Percentiles rank a stretch among this genome's conserved stretches.
phyloP scores from a whole-genome alignment of 2,329 filamentous ascomycete species.

The Diplodia scrobiculata region DNA sequence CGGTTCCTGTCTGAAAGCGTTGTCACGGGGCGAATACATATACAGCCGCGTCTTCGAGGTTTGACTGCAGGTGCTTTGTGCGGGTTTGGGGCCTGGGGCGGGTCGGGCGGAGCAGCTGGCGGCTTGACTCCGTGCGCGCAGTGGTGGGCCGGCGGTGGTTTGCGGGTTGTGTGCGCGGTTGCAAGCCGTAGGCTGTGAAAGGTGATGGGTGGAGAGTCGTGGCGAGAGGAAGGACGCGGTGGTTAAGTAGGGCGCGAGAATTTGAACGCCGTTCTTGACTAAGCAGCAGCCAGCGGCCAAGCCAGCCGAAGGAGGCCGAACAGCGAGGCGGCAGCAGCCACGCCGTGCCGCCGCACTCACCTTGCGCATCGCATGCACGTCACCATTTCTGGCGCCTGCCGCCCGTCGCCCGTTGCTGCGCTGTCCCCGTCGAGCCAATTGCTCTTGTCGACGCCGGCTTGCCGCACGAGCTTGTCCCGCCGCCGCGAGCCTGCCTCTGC shows the following conservation, averaged over 20 bases:
- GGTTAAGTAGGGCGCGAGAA: conserved; percentile 24
- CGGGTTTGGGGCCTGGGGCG: conserved; percentile 17
- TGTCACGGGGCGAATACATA: conserved; percentile 98
- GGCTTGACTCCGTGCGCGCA: conserved; percentile 29
- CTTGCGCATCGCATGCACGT: not conserved
- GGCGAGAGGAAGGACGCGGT: conserved; percentile 21
- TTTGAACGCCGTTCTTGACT: conserved; percentile 16
- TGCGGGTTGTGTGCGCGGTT: conserved; percentile 4
- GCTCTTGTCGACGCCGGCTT: not conserved
- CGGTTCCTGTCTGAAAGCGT: conserved; percentile 91
- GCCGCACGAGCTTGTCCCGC: not conserved
- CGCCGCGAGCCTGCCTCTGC: not conserved
- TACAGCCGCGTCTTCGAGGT: conserved; percentile 61
- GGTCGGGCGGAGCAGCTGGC: conserved; percentile 27
- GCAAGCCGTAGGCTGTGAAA: conserved; percentile 18
- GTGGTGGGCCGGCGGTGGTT: conserved; percentile 21
- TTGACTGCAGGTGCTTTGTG: conserved; percentile 29
- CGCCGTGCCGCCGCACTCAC: not conserved
- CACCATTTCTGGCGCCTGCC: conserved; percentile 21
- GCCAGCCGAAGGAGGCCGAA: conserved; percentile 7
- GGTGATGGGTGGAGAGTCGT: conserved; percentile 17
- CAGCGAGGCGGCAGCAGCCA: not conserved
- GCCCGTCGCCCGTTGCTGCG: conserved; percentile 7
- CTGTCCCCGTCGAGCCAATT: not conserved
- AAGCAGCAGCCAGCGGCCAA: conserved; percentile 6